Evolutionary conservation across 192 early-diverging fungal species (phyloP).

Genomic region (Piromyces sp.): DNA sequence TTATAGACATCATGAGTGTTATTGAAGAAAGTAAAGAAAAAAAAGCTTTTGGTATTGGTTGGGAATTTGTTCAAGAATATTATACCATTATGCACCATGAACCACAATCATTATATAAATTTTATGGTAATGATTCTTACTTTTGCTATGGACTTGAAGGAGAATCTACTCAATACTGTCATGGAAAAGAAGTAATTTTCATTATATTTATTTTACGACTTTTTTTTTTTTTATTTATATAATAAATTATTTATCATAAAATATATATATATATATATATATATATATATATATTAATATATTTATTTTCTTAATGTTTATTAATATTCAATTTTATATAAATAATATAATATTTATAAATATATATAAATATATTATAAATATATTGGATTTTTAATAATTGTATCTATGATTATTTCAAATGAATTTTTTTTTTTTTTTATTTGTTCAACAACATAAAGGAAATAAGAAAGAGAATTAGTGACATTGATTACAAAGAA

Average conservation of each 20-base stretch:
- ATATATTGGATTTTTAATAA: too few relatives aligned
- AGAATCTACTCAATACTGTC: conserved; percentile 34
- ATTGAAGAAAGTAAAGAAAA: neutral
- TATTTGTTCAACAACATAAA: conserved; percentile 5
- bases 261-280: too few relatives aligned
- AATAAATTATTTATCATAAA: too few relatives aligned
- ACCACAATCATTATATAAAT: conserved; percentile 58
- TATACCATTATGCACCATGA: conserved; percentile 80
- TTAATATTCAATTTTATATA: too few relatives aligned
- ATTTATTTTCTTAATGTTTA: too few relatives aligned
- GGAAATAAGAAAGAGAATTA: conserved; percentile 66
- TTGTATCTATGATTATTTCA: too few relatives aligned
- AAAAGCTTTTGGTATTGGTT: conserved; percentile 48
- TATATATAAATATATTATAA: too few relatives aligned
- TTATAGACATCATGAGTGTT: neutral
- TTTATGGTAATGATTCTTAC: conserved; percentile 71
- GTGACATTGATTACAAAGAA: conserved; percentile 58
- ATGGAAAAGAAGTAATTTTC: conserved; percentile 50
- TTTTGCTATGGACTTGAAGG: conserved; percentile 74
- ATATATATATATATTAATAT: too few relatives aligned
- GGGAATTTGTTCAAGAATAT: conserved; percentile 87
- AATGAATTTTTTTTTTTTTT: too few relatives aligned
- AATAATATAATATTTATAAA: too few relatives aligned
- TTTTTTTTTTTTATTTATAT: too few relatives aligned
- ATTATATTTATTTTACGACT: neutral